Evolutionary conservation across 2,329 filamentous ascomycete genomes (phyloP).

Genomic region (Aspergillus niger): DNA sequence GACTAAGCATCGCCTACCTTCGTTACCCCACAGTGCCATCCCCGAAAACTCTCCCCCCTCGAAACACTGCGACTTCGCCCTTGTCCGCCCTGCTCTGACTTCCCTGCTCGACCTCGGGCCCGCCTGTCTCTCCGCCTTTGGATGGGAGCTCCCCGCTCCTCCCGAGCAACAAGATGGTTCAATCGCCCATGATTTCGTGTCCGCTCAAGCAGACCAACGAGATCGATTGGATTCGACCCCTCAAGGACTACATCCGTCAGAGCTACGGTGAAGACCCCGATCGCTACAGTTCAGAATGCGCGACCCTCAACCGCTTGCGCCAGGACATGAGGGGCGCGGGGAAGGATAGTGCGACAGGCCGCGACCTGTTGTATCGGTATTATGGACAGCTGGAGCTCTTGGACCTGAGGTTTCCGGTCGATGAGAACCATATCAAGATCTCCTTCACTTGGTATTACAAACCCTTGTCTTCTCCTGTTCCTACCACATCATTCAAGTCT

Average conservation of each 20-base stretch:
- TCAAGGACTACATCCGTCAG: conserved; percentile 90
- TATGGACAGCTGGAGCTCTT: conserved; percentile 95
- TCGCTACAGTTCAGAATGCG: conserved; percentile 92
- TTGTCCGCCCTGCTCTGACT: conserved; percentile 2
- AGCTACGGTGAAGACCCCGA: conserved; percentile 97
- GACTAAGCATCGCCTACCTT: conserved; percentile 3
- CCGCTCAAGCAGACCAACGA: conserved; percentile 93
- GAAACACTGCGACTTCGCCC: not conserved
- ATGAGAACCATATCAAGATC: conserved; percentile 99
- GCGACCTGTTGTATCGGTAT: conserved; percentile 93
- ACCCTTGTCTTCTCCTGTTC: not conserved
- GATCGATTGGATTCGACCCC: conserved; percentile 92
- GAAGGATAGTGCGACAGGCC: conserved; percentile 90
- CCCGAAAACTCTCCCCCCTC: conserved; percentile 3
- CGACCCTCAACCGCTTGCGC: conserved; percentile 86
- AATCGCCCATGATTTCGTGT: conserved; percentile 92
- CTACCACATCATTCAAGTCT: not conserved
- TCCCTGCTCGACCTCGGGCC: not conserved
- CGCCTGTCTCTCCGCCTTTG: conserved; percentile 15
- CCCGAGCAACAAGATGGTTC: conserved; percentile 61
- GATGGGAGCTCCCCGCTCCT: conserved; percentile 43
- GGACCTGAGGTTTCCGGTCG: conserved; percentile 92
- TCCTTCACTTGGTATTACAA: conserved; percentile 83
- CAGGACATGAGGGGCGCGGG: conserved; percentile 98
- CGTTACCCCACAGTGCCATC: not conserved